A percentile compares a stretch with the other conserved stretches of the same genome.
phyloP scores from a whole-genome alignment of 2,329 filamentous ascomycete species.

The Cladosporium sp. region DNA sequence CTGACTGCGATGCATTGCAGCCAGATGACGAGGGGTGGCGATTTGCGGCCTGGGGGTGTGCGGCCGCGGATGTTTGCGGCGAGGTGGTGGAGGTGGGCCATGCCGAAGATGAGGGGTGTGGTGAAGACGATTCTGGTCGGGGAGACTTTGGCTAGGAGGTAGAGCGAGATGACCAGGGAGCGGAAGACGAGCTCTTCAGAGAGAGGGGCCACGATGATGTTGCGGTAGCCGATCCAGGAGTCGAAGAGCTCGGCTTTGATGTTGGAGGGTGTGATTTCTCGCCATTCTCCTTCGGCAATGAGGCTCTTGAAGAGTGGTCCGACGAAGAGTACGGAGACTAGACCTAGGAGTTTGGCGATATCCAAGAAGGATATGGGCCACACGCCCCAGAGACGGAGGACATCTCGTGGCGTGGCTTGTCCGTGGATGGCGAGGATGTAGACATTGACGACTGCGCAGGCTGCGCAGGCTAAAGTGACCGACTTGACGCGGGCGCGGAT shows the following conservation, averaged over 20 bases:
- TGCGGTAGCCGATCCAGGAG: conserved; percentile 83
- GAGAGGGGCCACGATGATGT: conserved; percentile 79
- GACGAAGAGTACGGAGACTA: conserved; percentile 78
- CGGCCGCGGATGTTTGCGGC: conserved; percentile 89
- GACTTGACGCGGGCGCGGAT: conserved; percentile 83
- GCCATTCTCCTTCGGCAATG: conserved; percentile 70
- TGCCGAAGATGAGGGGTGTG: conserved; percentile 85
- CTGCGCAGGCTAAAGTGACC: conserved; percentile 72
- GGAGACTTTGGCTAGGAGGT: conserved; percentile 68
- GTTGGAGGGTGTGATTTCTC: conserved; percentile 52
- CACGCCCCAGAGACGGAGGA: conserved; percentile 73
- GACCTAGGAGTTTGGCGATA: conserved; percentile 58
- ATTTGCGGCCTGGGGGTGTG: conserved; percentile 50
- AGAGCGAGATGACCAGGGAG: conserved; percentile 78
- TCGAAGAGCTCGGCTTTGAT: conserved; percentile 63
- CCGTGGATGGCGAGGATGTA: conserved; percentile 62
- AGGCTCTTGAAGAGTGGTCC: conserved; percentile 82
- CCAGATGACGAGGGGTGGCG: conserved; percentile 28
- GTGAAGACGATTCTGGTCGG: conserved; percentile 68
- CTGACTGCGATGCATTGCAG: conserved; percentile 62
- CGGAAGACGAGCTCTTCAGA: conserved; percentile 96
- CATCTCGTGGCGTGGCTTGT: conserved; percentile 53
- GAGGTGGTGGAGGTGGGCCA: conserved; percentile 93
- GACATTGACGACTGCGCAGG: conserved; percentile 68
- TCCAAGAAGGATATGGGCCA: conserved; percentile 74